Evolutionary conservation across 2,329 filamentous ascomycete species (phyloP).

Genomic region (Fusarium decemcellulare): DNA sequence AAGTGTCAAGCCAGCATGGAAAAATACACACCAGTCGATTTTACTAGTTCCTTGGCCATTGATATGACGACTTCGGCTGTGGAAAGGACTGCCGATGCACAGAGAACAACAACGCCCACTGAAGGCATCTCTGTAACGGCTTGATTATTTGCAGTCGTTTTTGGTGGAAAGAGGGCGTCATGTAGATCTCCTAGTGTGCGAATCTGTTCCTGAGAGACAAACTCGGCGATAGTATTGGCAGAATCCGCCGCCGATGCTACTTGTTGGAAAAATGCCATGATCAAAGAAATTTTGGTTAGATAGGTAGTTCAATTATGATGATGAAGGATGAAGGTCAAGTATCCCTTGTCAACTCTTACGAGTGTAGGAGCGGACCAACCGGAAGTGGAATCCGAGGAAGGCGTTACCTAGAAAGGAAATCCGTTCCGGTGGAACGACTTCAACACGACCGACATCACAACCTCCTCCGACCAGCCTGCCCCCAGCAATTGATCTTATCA

Average conservation of each 20-base stretch:
- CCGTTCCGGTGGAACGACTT: conserved; percentile 6
- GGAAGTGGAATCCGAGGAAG: conserved; percentile 19
- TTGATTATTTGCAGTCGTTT: not conserved
- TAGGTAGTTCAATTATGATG: not conserved
- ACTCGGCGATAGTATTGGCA: conserved; percentile 30
- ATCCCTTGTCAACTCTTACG: not conserved
- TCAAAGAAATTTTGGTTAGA: not conserved
- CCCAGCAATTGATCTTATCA: not conserved
- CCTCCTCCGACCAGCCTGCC: not conserved
- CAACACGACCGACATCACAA: not conserved
- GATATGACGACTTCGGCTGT: conserved; percentile 34
- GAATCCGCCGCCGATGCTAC: conserved; percentile 9
- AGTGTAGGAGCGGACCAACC: conserved; percentile 15
- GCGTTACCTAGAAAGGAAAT: not conserved
- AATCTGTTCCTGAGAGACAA: conserved; percentile 35
- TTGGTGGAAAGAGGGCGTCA: conserved; percentile 4
- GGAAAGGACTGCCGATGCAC: conserved; percentile 35
- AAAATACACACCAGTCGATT: conserved; percentile 6
- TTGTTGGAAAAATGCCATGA: not conserved
- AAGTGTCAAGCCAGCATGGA: no score
- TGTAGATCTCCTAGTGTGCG: conserved; percentile 14
- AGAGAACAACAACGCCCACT: conserved; percentile 30
- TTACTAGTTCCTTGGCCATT: not conserved
- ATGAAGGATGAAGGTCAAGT: no score
- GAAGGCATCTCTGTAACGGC: not conserved